These are phyloP conservation scores for Ceratobasidium sp. DNA, from an alignment of 1,284 basidiomycete genomes.

Conservation along the genomic window DNA sequence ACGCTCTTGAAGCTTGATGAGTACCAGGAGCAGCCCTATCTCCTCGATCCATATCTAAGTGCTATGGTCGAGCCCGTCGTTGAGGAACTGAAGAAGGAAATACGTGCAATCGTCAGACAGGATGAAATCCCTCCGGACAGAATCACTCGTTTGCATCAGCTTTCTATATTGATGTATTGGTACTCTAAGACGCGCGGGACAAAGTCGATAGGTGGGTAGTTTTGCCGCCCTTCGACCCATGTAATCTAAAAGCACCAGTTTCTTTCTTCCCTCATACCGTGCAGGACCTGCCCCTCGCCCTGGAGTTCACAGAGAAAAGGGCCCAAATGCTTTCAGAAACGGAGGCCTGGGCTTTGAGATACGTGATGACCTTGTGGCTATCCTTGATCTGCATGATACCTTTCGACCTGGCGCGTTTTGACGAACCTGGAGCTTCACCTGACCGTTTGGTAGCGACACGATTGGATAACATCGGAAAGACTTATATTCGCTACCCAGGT, in stretches of 20 bases:
- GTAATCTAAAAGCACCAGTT: constrained; percentile 64
- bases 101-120: constrained; percentile 62
- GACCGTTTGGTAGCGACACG: constrained; percentile 60
- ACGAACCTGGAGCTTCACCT: constrained; percentile 60
- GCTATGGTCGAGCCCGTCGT: constrained; percentile 84
- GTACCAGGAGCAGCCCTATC: constrained; percentile 94
- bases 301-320: constrained; percentile 66
- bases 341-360: constrained; percentile 83
- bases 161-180: constrained; percentile 80
- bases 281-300: constrained; percentile 80
- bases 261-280: constrained; percentile 94
- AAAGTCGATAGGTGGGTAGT: constrained; percentile 86
- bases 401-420: constrained; percentile 90
- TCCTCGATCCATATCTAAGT: constrained; percentile 97
- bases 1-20: constrained; percentile 75
- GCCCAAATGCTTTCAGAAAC: constrained; percentile 46
- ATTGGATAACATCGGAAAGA: constrained; percentile 73
- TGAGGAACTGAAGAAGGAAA: constrained; percentile 71
- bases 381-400: constrained; percentile 95
- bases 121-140: background rate
- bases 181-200: constrained; percentile 92
- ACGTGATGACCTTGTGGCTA: constrained; percentile 91
- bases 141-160: constrained; percentile 63
- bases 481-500: constrained; percentile 76
- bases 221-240: constrained; percentile 47